Evolutionary conservation across 768 basidiomycete species (phyloP), one percentile per base, ranked within the genome.

Genomic region (Chlorophyllum brunneum): DNA sequence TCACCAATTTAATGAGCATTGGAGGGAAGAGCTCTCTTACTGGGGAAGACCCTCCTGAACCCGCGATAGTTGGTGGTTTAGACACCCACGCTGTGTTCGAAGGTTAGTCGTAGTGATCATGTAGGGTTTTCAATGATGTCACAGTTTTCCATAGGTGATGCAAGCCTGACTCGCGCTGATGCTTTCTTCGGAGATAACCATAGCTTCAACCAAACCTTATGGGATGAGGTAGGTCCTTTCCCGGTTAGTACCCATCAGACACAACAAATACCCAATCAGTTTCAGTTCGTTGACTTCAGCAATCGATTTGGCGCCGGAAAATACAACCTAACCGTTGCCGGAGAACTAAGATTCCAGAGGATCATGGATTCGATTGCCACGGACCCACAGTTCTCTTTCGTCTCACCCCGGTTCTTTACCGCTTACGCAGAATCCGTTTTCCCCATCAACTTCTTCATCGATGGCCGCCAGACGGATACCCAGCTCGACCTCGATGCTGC

Each of bases 131-230:
- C 2, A 9, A 16, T 23, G 16, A n/a, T 22, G 27, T 47, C 5
- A 38, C 2, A 6, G 48, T 5, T 23, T 7, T 26, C 13, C 23
- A 31, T 20, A 51, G 50, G 58, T 30, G 58, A 58, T 51, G 43
- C 54, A 13, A 58, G 58, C 33, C 48, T 43, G 41, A 58, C 58
- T 15, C 51, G 56, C 16, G 54, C 31, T 2, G 60, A 61, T 40
- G 48, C 44, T 16, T 58, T 48, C 53, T 61, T 59, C 18, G 60
- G 58, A 4, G 60, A 59, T 31, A 59, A 61, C 43, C 52, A 56
- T 50, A 61, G 53, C 41, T 59, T 61, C 41, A 61, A 61, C 31
- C 54, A 61, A 34, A 61, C 58, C 1, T 49, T 61, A 2, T 61
- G 49, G 33, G 56, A 56, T 13, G 48, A 59, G 44, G 60, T 61